Percentiles rank a stretch among this genome's conserved stretches.
These are phyloP conservation scores for Beauveria caledonica DNA, from an alignment of 2,329 filamentous ascomycete species.

Conservation along the genomic window DNA sequence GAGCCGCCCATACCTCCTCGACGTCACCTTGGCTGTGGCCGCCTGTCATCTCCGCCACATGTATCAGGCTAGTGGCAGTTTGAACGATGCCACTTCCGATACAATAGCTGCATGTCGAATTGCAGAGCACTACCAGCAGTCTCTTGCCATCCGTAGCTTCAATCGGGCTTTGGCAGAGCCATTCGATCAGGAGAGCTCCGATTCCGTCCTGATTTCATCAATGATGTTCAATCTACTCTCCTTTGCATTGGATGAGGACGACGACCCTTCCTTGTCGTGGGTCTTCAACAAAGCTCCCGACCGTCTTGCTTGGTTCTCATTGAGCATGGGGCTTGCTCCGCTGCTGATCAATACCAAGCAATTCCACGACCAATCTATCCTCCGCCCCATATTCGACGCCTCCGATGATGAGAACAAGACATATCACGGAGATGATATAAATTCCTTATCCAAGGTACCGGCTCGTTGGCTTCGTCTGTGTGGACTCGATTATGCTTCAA, in stretches of 20 bases:
- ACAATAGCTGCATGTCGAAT: constrained; percentile 10
- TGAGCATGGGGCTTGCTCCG: constrained; percentile 18
- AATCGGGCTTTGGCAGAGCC: constrained; percentile 15
- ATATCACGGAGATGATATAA: constrained; percentile 7
- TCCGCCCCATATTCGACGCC: constrained; percentile 13
- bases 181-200: constrained; percentile 15
- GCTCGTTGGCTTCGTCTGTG: constrained; percentile 12
- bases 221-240: constrained; percentile 19
- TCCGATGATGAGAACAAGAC: constrained; percentile 13
- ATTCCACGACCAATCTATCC: constrained; percentile 15
- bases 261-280: constrained; percentile 15
- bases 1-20: constrained; percentile 15
- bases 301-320: constrained; percentile 18
- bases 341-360: constrained; percentile 15
- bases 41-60: constrained; percentile 18
- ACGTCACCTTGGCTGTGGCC: constrained; percentile 18
- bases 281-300: constrained; percentile 14
- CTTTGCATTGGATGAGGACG: constrained; percentile 14
- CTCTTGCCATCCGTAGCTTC: constrained; percentile 16
- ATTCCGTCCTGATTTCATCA: constrained; percentile 18
- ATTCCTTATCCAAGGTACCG: constrained; percentile 10
- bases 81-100: neutral
- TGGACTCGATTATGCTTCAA: constrained; percentile 6
- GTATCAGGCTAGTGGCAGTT: constrained; percentile 7
- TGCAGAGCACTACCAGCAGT: constrained; percentile 19